These are phyloP conservation scores for Cadophora sp. DNA, from an alignment of 2,329 filamentous ascomycete genomes.

Conservation along the genomic window DNA sequence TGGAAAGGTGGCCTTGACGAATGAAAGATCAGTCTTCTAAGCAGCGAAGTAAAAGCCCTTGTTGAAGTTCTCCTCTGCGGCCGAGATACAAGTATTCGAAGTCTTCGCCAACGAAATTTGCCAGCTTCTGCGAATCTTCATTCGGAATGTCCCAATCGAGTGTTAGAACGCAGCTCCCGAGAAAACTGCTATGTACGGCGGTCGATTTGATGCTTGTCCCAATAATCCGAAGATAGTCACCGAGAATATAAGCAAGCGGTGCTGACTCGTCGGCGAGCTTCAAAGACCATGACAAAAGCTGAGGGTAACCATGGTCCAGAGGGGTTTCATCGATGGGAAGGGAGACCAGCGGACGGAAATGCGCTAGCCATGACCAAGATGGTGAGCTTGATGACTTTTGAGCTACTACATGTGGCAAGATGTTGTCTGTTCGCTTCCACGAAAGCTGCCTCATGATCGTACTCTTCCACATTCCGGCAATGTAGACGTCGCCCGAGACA, in stretches of 20 bases:
- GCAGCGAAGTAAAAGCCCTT: too few relatives aligned
- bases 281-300: constrained; percentile 1
- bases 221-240: background rate
- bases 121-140: too few relatives aligned
- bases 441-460: constrained; percentile 1
- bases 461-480: constrained; percentile 17
- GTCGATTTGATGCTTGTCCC: too few relatives aligned
- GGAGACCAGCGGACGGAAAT: constrained; percentile 5
- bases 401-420: background rate
- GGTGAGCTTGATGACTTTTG: background rate
- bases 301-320: background rate
- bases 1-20: too few relatives aligned
- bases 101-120: too few relatives aligned
- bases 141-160: too few relatives aligned
- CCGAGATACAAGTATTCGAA: too few relatives aligned
- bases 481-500: constrained; percentile 4
- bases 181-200: too few relatives aligned
- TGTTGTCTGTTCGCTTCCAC: constrained; percentile 10
- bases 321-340: background rate
- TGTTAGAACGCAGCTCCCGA: too few relatives aligned
- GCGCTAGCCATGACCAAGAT: constrained; percentile 18
- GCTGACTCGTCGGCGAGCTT: constrained; percentile 1
- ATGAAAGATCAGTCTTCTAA: too few relatives aligned
- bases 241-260: background rate
- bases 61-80: too few relatives aligned